Percentiles rank a stretch among this genome's conserved stretches.
Evolutionary conservation across 164 flowering plant genomes (phyloP).

Genomic region (Warburgia ugandensis): DNA sequence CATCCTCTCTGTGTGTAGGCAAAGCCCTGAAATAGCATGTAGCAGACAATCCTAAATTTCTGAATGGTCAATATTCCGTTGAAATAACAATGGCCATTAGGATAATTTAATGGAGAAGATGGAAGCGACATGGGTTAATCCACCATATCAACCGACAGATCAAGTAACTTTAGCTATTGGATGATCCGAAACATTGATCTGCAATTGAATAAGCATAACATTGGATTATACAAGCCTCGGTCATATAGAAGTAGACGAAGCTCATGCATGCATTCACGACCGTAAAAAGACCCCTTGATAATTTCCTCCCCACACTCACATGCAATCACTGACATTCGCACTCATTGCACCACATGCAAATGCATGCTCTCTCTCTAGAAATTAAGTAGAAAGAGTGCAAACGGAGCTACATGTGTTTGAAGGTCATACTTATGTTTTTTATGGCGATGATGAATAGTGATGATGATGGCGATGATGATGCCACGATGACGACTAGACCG

Average conservation of each 20-base stretch:
- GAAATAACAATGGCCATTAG: too few relatives aligned
- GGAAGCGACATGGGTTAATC: too few relatives aligned
- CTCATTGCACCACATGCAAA: conserved; percentile 19
- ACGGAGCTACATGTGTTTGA: conserved; percentile 2
- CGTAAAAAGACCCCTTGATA: background rate
- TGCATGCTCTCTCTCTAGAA: conserved; percentile 1
- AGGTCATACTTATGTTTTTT: background rate
- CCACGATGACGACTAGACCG: conserved; percentile 23
- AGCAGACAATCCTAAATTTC: too few relatives aligned
- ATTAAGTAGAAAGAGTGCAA: background rate
- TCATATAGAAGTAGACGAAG: conserved; percentile 2
- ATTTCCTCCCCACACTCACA: conserved; percentile 16
- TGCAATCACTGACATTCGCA: conserved; percentile 10
- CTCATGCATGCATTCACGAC: conserved; percentile 20
- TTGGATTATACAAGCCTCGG: too few relatives aligned
- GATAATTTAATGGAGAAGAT: too few relatives aligned
- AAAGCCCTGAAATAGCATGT: too few relatives aligned
- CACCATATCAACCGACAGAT: too few relatives aligned
- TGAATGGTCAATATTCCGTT: too few relatives aligned
- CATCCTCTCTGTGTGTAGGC: too few relatives aligned
- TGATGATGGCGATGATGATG: conserved; percentile 46
- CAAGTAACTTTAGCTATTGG: too few relatives aligned
- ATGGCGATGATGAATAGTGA: conserved; percentile 11
- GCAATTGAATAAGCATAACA: too few relatives aligned
- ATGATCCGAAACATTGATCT: too few relatives aligned